Percentiles rank a stretch among this genome's conserved stretches.
phyloP scores from a whole-genome alignment of 345 rosid species.

The Gossypium stocksii region DNA sequence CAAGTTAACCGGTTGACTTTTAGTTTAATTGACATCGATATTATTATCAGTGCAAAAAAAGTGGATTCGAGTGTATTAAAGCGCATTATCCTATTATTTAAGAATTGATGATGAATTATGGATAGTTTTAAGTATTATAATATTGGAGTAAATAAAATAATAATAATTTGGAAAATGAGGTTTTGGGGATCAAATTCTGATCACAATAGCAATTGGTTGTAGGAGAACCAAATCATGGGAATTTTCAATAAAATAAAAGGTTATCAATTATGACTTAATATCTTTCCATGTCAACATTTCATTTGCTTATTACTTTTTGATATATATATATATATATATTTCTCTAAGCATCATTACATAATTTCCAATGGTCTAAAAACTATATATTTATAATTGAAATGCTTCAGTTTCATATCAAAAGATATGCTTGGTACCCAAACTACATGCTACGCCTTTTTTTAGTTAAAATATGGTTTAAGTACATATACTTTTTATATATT shows the following conservation, averaged over 20 bases:
- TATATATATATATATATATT: not conserved
- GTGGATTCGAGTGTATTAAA: rapidly evolving
- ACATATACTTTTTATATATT: too few relatives aligned
- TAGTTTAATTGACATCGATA: too few relatives aligned
- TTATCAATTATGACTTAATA: not conserved
- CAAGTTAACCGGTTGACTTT: too few relatives aligned
- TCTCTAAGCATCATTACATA: not conserved
- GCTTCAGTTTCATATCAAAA: not conserved
- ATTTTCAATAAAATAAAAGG: not conserved
- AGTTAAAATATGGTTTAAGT: not conserved
- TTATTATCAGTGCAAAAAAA: rapidly evolving
- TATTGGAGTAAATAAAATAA: too few relatives aligned
- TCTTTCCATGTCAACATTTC: conserved; percentile 15
- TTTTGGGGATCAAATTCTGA: too few relatives aligned
- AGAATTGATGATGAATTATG: too few relatives aligned
- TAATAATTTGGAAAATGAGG: too few relatives aligned
- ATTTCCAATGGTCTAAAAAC: not conserved
- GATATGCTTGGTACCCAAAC: not conserved
- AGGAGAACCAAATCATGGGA: not conserved
- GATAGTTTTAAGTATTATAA: too few relatives aligned
- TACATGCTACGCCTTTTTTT: not conserved
- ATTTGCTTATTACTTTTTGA: not conserved
- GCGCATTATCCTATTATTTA: rapidly evolving
- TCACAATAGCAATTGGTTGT: not conserved
- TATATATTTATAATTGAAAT: not conserved